phyloP scores from a whole-genome alignment of 768 basidiomycete genomes.

The Pleurotus tuber-regium region DNA sequence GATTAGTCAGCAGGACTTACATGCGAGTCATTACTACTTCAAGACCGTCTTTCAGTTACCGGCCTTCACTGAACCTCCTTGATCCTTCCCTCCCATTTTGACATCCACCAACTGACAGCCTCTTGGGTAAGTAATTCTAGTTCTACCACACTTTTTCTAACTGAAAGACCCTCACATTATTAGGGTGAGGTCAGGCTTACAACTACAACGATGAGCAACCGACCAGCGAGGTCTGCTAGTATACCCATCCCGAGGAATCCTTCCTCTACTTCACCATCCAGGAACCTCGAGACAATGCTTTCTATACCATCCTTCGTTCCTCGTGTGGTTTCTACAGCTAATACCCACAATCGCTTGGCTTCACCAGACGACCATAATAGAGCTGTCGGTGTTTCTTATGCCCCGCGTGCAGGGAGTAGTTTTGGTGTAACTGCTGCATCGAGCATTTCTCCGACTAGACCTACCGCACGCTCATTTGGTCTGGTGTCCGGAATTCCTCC shows the following conservation, averaged over 20 bases:
- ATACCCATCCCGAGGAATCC: conserved; percentile 62
- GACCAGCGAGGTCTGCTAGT: conserved; percentile 61
- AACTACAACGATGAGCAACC: conserved; percentile 36
- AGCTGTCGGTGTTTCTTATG: conserved; percentile 36
- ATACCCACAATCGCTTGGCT: conserved; percentile 21
- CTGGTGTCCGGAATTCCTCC: conserved; percentile 28
- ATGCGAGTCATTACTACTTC: too few species aligned
- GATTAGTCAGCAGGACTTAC: conserved; percentile 1
- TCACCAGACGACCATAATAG: conserved; percentile 34
- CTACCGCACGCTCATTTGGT: conserved; percentile 44
- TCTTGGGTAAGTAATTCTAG: too few species aligned
- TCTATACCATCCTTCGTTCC: conserved; percentile 52
- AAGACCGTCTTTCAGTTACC: neutral
- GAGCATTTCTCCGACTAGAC: conserved; percentile 34
- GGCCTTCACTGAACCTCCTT: neutral
- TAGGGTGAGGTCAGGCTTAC: neutral
- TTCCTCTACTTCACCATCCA: conserved; percentile 42
- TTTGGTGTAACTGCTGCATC: conserved; percentile 9
- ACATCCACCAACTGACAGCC: too few species aligned
- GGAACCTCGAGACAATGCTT: conserved; percentile 65
- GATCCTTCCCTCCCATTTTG: neutral
- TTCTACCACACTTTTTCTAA: too few species aligned
- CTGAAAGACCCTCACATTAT: too few species aligned
- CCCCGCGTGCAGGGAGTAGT: conserved; percentile 30
- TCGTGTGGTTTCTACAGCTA: conserved; percentile 28